Base-by-base conservation (phyloP, 768 basidiomycete species). In the Hypholoma sublateritium region DNA sequence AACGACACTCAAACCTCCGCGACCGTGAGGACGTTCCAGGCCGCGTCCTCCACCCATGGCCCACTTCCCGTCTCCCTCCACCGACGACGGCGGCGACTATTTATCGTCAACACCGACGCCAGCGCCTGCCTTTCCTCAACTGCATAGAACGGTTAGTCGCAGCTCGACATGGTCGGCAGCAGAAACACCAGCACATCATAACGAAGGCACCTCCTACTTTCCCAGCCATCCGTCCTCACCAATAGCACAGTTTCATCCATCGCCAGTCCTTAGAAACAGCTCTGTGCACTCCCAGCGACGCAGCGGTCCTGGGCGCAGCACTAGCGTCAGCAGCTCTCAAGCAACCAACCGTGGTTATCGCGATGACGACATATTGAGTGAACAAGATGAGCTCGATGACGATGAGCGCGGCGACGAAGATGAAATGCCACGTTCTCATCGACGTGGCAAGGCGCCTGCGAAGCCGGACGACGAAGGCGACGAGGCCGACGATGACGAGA, bases 181-280 rank as follows among this genome's bases (percentile, higher is more conserved):
- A 16, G 83, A 87, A 36, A 82, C 82, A 6, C 86, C 86, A 34
- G 76, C 73, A 14, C 88, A 87, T 63, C 88, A 87, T 67, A 76
- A 83, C 65, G 82, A 84, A 62, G 89, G 86, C 54, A 85, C 87
- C 16, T 88, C 88, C 7, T 88, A 88, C 69, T 85, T 81, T 59
- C 72, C 81, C 19, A 65, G 72, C 36, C 63, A 74, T 12, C 62
- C 74, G 11, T 69, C 79, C 28, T 82, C 84, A 5, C 80, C 85
- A n/a, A 71, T 77, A 11, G 66, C 77, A 11, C 74, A 78, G 32
- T 76, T 74, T 42, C 69, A 74, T 48, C 70, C 73, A 32, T 59
- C 76, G 2, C 79, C 74, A 16, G 78, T 77, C 42, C 71, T 78
- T 19, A 67, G 85, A 42, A 83, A 74, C 57, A 74, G 80, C 34